Base-by-base conservation (phyloP, 2,329 filamentous ascomycete species). In the Boeremia lycopersici region DNA sequence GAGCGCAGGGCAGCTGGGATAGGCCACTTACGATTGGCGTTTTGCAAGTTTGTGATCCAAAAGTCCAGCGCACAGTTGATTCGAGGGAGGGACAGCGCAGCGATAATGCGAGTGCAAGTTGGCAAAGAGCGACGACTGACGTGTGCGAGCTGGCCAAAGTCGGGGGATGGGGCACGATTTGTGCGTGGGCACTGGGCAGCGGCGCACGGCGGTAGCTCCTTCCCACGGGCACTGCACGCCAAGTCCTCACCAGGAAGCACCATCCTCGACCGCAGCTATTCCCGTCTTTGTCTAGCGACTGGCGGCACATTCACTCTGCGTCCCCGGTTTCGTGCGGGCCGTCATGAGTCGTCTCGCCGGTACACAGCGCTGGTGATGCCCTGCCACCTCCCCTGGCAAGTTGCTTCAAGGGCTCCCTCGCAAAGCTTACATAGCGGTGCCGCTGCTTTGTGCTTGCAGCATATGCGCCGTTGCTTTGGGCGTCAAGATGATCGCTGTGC, bases 111-210 rank as follows among this genome's bases (percentile, higher is more conserved):
- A 13, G 38, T 48, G 57, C 54, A 55, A 56, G 54, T 46, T 58
- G 53, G 50, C 57, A 61, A 52, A 46, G 48, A 58, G 36, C 25
- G 51, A 52, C 53, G 60, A 60, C 58, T 65, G 58, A 67, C 62
- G 60, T 65, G 62, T 60, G 56, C 57, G 52, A 59, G 56, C 61
- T 26, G 48, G 38, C 40, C 54, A 55, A 53, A 62, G 59, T 61
- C 59, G 62, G 60, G 61, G 60, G 61, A 60, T 59, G 65, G 64
- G 62, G 62, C 59, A 62, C 53, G 62, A 68, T 61, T 66, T 64
- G 58, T 67, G 63, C 65, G 63, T 62, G 63, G 56, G 57, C 56
- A 60, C 50, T 52, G 60, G 57, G 57, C 56, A 60, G 52, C 53
- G 60, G 57, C 50, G 56, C 56, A 62, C 57, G 53, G 60, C 62